Evolutionary conservation across 495 filamentous ascomycete genomes (phyloP).

Genomic region (Geoglossum glabrum): DNA sequence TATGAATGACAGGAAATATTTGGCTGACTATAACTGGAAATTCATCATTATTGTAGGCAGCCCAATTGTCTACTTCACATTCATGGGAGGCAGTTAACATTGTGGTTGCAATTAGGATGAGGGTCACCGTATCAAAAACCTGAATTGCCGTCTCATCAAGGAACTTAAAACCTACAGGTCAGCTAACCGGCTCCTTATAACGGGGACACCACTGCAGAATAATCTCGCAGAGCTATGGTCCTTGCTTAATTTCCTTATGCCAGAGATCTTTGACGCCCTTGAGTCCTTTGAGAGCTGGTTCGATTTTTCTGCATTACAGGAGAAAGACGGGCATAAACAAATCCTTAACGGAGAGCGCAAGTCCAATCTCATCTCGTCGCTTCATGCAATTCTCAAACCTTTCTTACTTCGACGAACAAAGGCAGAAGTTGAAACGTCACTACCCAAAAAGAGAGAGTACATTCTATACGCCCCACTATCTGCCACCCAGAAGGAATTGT

Average conservation of each 20-base stretch:
- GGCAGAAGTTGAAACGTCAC: slow-evolving; percentile 67
- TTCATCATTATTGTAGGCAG: slow-evolving; percentile 77
- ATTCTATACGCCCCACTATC: slow-evolving; percentile 83
- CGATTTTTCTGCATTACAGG: slow-evolving; percentile 76
- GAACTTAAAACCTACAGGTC: slow-evolving; percentile 75
- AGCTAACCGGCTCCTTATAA: slow-evolving; percentile 77
- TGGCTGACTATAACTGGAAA: slow-evolving; percentile 74
- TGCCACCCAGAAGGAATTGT: slow-evolving; percentile 70
- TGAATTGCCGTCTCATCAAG: slow-evolving; percentile 77
- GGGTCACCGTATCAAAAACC: slow-evolving; percentile 93
- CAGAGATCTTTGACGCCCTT: slow-evolving; percentile 76
- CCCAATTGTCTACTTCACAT: neutral
- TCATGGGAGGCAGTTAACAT: neutral
- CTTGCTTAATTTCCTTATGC: slow-evolving; percentile 78
- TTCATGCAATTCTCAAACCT: slow-evolving; percentile 83
- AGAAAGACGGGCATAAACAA: slow-evolving; percentile 44
- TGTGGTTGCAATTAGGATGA: slow-evolving; percentile 42
- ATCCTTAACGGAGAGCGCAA: slow-evolving; percentile 61
- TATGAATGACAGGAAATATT: slow-evolving; percentile 64
- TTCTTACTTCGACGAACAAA: slow-evolving; percentile 79
- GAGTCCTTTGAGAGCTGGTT: slow-evolving; percentile 88
- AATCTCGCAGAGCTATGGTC: slow-evolving; percentile 94
- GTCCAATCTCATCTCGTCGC: slow-evolving; percentile 63
- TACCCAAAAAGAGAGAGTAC: slow-evolving; percentile 95
- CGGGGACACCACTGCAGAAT: slow-evolving; percentile 88